Evolutionary conservation across 2,329 filamentous ascomycete species (phyloP).

Genomic region (Rutstroemia sp.): DNA sequence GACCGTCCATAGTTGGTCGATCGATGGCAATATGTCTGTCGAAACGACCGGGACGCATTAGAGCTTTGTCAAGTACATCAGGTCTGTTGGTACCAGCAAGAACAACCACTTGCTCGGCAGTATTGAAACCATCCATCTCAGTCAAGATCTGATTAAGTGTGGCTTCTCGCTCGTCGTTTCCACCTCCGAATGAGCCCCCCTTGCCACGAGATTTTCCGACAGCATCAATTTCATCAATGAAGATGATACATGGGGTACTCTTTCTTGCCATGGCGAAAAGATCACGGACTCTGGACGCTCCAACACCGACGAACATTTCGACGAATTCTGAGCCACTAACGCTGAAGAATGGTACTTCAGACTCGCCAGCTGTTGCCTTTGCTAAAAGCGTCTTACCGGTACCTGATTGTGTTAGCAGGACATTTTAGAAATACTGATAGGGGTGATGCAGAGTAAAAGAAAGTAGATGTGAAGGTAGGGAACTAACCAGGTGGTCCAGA

Average conservation of each 20-base stretch:
- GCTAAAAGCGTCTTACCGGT: conserved; percentile 97
- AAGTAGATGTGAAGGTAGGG: too few relatives aligned
- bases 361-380: conserved; percentile 96
- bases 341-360: conserved; percentile 93
- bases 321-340: conserved; percentile 98
- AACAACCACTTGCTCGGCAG: conserved; percentile 90
- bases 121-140: conserved; percentile 99
- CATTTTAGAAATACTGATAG: too few relatives aligned
- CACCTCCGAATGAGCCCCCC: conserved; percentile 63
- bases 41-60: conserved; percentile 95
- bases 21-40: conserved; percentile 96
- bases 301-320: conserved; percentile 99
- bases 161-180: conserved; percentile 94
- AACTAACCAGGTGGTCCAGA: conserved; percentile 67
- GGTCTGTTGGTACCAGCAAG: conserved; percentile 94
- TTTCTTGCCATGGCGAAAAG: conserved; percentile 91
- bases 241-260: conserved; percentile 96
- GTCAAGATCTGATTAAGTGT: conserved; percentile 98
- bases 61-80: conserved; percentile 87
- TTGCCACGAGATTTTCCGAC: conserved; percentile 88
- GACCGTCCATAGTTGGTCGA: conserved; percentile 90
- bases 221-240: conserved; percentile 98
- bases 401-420: conserved; percentile 38
- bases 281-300: conserved; percentile 89
- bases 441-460: too few relatives aligned